Conservation (phyloP, 306 rosid genomes). For the Cyamopsis tetragonoloba region DNA sequence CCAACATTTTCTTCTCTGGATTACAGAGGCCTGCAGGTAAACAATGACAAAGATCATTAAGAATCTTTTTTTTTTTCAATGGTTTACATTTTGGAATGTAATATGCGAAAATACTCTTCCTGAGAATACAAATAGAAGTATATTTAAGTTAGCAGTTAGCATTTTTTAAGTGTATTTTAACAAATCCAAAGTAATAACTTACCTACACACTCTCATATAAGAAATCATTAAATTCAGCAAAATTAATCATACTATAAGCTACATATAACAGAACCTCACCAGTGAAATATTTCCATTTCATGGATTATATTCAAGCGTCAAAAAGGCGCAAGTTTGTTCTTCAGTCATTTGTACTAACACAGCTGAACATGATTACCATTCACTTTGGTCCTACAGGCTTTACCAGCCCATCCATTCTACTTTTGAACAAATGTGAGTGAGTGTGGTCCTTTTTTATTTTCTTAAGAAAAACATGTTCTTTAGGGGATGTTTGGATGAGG, state of each 20-base stretch:
- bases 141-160: too few species aligned
- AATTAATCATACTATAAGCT: neutral
- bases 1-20: slow-evolving; percentile 76
- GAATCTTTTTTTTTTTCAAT: neutral
- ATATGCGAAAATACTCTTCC: too few species aligned
- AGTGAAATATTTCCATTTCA: neutral
- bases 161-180: too few species aligned
- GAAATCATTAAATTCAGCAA: neutral
- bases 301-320: neutral
- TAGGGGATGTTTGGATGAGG: neutral
- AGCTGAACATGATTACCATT: neutral
- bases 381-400: neutral
- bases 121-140: too few species aligned
- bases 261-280: neutral
- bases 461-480: neutral
- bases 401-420: neutral
- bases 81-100: neutral
- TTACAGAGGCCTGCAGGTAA: slow-evolving; percentile 70
- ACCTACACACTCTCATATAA: neutral
- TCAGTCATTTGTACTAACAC: neutral
- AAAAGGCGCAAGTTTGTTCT: neutral
- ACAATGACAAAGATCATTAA: slow-evolving; percentile 17
- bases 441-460: too few species aligned
- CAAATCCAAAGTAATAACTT: too few species aligned
- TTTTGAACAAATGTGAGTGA: neutral